phyloP scores from a whole-genome alignment of 768 basidiomycete species.

The Termitomyces sp. region DNA sequence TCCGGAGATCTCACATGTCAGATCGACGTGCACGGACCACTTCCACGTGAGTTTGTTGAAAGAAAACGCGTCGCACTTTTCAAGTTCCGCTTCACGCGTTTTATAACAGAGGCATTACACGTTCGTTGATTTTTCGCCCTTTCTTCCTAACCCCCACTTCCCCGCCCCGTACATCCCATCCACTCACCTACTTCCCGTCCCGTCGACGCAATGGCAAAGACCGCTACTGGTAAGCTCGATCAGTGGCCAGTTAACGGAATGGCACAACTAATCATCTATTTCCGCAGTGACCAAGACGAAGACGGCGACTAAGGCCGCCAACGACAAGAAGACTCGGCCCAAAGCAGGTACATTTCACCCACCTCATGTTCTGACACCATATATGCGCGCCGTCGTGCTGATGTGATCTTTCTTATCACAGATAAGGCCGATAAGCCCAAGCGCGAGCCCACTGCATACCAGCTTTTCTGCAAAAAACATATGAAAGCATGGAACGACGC shows the following conservation, averaged over 20 bases:
- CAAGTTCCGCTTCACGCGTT: slow-evolving; percentile 18
- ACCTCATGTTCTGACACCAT: slow-evolving; percentile 5
- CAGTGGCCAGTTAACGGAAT: background rate
- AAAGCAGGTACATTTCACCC: slow-evolving; percentile 30
- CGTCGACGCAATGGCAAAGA: slow-evolving; percentile 44
- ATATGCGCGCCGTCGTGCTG: slow-evolving; percentile 2
- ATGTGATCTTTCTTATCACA: slow-evolving; percentile 3
- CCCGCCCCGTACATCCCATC: slow-evolving; percentile 18
- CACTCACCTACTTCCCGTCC: slow-evolving; percentile 8
- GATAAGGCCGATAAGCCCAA: slow-evolving; percentile 50
- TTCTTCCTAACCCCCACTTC: slow-evolving; percentile 11
- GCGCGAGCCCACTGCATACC: slow-evolving; percentile 59
- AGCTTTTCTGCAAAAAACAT: slow-evolving; percentile 53
- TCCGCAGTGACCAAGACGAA: slow-evolving; percentile 50
- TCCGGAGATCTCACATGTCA: slow-evolving; percentile 5
- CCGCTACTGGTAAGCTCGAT: slow-evolving; percentile 41
- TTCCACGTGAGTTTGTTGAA: slow-evolving; percentile 23
- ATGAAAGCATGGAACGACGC: slow-evolving; percentile 59
- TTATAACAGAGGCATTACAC: slow-evolving; percentile 18
- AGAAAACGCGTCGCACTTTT: slow-evolving; percentile 12
- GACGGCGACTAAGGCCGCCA: slow-evolving; percentile 54
- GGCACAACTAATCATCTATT: slow-evolving; percentile 7
- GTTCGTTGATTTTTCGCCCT: slow-evolving; percentile 7
- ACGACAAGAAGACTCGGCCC: slow-evolving; percentile 34
- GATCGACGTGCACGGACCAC: slow-evolving; percentile 1